A percentile compares a stretch with the other conserved stretches of the same genome.
Evolutionary conservation across 768 basidiomycete genomes (phyloP).

Genomic region (Termitomyces sp.): DNA sequence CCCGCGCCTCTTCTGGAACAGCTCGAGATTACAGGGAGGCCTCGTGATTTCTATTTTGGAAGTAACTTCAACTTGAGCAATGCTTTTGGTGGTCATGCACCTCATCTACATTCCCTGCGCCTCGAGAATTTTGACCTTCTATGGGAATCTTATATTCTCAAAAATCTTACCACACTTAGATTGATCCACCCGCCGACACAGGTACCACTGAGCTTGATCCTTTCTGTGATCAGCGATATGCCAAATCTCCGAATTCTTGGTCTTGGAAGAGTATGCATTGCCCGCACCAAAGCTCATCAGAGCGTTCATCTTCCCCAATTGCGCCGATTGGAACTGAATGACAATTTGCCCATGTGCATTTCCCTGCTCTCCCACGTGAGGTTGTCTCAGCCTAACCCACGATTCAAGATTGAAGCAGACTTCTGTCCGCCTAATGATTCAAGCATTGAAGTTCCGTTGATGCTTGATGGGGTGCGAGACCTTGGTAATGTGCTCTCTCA

Average conservation of each 20-base stretch:
- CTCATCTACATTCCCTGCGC: not conserved
- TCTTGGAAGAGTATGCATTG: not conserved
- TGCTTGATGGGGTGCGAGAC: not conserved
- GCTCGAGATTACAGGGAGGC: not conserved
- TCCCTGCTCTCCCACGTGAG: not conserved
- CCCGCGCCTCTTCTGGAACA: not conserved
- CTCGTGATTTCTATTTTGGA: not conserved
- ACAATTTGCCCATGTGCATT: not conserved
- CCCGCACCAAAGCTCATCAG: not conserved
- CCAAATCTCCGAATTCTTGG: not conserved
- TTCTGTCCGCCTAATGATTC: not conserved
- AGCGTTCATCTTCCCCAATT: not conserved
- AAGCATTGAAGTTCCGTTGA: not conserved
- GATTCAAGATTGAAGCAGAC: not conserved
- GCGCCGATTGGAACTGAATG: not conserved
- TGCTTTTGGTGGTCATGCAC: not conserved
- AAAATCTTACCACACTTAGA: not conserved
- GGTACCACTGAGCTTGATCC: not conserved
- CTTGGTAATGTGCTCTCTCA: not conserved
- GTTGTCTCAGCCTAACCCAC: not conserved
- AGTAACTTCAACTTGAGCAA: no score
- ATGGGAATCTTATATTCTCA: not conserved
- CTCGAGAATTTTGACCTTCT: not conserved
- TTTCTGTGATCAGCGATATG: not conserved
- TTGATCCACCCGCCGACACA: not conserved